Evolutionary conservation across 1,284 basidiomycete genomes (phyloP).

Genomic region (Ceratobasidium sp.): DNA sequence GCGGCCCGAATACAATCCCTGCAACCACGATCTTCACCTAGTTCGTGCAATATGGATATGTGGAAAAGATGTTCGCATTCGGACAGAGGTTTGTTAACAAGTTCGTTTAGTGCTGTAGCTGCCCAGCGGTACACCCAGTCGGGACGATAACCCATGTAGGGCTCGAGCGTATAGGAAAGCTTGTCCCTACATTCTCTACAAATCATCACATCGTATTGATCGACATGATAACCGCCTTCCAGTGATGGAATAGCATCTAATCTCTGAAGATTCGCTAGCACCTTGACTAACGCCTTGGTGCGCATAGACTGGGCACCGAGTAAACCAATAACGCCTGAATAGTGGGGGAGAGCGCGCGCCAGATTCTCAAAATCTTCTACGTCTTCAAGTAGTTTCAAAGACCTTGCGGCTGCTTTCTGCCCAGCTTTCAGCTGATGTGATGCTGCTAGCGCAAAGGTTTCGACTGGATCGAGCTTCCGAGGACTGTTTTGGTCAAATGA

Average conservation of each 20-base stretch:
- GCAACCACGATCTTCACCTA: background rate
- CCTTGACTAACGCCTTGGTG: background rate
- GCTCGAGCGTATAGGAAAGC: background rate
- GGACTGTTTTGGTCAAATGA: background rate
- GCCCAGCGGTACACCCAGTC: background rate
- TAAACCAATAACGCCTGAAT: constrained; percentile 5
- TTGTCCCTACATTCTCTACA: background rate
- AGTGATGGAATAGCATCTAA: background rate
- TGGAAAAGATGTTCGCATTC: background rate
- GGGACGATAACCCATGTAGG: background rate
- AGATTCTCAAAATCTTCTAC: background rate
- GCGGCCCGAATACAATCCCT: background rate
- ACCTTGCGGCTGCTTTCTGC: constrained; percentile 2
- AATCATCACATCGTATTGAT: background rate
- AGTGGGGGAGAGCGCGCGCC: background rate
- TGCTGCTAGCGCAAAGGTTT: background rate
- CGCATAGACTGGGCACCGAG: constrained; percentile 8
- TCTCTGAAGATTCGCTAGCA: background rate
- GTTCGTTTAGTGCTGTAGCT: background rate
- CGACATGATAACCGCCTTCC: background rate
- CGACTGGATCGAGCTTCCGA: background rate
- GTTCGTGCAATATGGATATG: background rate
- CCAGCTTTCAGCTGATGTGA: background rate
- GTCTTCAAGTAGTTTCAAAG: background rate
- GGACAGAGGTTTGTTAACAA: background rate